Evolutionary conservation across 2,329 filamentous ascomycete genomes (phyloP).

Genomic region (Arthrobotrys megalospora): DNA sequence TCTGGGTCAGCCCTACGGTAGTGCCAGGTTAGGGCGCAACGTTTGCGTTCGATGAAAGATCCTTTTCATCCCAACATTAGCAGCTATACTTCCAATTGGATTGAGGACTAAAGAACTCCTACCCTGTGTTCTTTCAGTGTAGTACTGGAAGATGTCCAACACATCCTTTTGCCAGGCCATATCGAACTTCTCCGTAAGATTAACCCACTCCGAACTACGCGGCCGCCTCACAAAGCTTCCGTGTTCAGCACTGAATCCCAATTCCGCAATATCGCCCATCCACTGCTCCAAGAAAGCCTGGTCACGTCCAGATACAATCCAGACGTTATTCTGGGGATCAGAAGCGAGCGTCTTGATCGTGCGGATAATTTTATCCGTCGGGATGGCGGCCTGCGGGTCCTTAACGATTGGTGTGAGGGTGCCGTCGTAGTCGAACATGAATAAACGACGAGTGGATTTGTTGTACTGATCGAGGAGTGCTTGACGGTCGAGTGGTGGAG

Average conservation of each 20-base stretch:
- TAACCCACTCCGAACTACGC: constrained; percentile 83
- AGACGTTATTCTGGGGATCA: constrained; percentile 88
- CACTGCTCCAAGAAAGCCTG: constrained; percentile 91
- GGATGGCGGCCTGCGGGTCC: constrained; percentile 89
- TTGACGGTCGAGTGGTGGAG: constrained; percentile 83
- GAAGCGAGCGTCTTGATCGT: constrained; percentile 84
- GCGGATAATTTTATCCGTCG: constrained; percentile 84
- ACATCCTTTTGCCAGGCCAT: constrained; percentile 95
- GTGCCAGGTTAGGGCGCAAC: constrained; percentile 96
- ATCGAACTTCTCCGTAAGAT: constrained; percentile 85
- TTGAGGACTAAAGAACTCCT: constrained; percentile 62
- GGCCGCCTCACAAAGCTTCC: constrained; percentile 94
- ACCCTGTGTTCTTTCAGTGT: constrained; percentile 88
- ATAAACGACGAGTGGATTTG: constrained; percentile 78
- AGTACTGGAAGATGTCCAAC: constrained; percentile 85
- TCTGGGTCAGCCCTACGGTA: constrained; percentile 93
- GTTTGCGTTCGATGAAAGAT: constrained; percentile 93
- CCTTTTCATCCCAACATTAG: constrained; percentile 70
- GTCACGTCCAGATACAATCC: constrained; percentile 97
- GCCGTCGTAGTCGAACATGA: constrained; percentile 99
- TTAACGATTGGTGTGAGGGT: constrained; percentile 95
- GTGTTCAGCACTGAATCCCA: constrained; percentile 97
- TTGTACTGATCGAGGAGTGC: constrained; percentile 82
- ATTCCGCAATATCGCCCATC: constrained; percentile 87
- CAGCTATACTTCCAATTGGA: not conserved